Evolutionary conservation across 2,329 filamentous ascomycete genomes (phyloP).

Genomic region (Davidsoniella eucalypti): DNA sequence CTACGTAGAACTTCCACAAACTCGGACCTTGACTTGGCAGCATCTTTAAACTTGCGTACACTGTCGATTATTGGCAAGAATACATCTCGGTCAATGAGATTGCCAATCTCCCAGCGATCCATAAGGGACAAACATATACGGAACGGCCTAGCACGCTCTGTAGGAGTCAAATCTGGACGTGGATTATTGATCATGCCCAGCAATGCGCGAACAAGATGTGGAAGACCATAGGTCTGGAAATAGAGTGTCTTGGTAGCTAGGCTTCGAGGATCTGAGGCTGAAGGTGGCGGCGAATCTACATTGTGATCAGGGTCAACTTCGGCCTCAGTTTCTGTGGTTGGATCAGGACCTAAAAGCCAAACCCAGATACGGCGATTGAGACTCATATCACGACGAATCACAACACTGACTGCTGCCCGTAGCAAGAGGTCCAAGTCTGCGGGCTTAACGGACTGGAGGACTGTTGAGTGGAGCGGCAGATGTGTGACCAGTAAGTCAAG

Average conservation of each 20-base stretch:
- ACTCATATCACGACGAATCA: conserved; percentile 87
- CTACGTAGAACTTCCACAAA: conserved; percentile 81
- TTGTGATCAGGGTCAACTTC: conserved; percentile 28
- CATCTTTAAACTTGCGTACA: conserved; percentile 55
- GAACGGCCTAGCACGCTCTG: conserved; percentile 68
- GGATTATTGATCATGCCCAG: conserved; percentile 58
- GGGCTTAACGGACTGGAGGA: conserved; percentile 60
- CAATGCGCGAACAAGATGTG: conserved; percentile 56
- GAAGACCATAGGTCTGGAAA: conserved; percentile 65
- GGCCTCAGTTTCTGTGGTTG: conserved; percentile 18
- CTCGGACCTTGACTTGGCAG: conserved; percentile 47
- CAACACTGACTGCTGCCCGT: conserved; percentile 69
- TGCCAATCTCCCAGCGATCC: conserved; percentile 96
- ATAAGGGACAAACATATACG: conserved; percentile 87
- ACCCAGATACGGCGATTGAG: conserved; percentile 88
- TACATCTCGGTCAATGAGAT: conserved; percentile 70
- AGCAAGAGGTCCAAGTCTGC: conserved; percentile 70
- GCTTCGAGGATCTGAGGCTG: conserved; percentile 28
- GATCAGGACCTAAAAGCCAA: conserved; percentile 79
- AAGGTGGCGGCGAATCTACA: conserved; percentile 28
- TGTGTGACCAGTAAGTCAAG: conserved; percentile 84
- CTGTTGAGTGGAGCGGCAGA: conserved; percentile 65
- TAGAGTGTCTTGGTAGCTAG: conserved; percentile 53
- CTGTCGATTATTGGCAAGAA: conserved; percentile 77
- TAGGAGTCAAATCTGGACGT: conserved; percentile 11